Base-by-base conservation (phyloP, 2,329 filamentous ascomycete species). In the Claviceps pazoutovae region DNA sequence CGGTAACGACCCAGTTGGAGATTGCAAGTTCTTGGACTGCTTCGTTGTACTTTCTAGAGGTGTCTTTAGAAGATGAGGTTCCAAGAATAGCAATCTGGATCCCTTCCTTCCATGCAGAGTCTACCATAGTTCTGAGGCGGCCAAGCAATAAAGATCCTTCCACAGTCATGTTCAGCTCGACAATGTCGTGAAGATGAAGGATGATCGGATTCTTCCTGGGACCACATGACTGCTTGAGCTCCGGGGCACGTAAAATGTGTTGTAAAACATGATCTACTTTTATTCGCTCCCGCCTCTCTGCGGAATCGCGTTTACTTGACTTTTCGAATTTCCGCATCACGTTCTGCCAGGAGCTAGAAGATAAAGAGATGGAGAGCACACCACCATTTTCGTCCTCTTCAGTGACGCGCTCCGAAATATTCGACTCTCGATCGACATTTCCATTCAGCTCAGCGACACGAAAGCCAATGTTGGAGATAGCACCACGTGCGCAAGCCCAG, bases 121-220 rank as follows among this genome's bases (percentile, higher is more conserved):
- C 83, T 26, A 95, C 79, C 6, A 85, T 73, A 47, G 79, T 76
- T 50, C 86, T 81, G 13, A 98, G 69, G 53, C 83, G 80, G 42
- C 74, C 71, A 7, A 96, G 69, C 36, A 97, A 77, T 21, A 78
- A 74, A 2, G 78, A 74, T 11, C 88, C 88, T 53, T 88, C 81
- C 5, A 76, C 65, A 1, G 85, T 83, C 61, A 78, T 77, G 59
- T 76, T 80, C 8, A 98, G 73, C 56, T 94, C 87, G 50, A 86
- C 81, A 60, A 88, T 86, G 63, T 97, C 88, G 62, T 86, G 80
- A 13, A 95, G 70, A 59, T 88, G 88, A 41, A 94, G 73, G 53
- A 97, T 82, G 7, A 89, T 74, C 23, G 74, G 74, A 21, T 64
- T 73, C 23, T 19, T 48, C n/a, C 21, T 9, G 62, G 60, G 62